Conservation (phyloP, 768 basidiomycete genomes). For the Vararia minispora region DNA sequence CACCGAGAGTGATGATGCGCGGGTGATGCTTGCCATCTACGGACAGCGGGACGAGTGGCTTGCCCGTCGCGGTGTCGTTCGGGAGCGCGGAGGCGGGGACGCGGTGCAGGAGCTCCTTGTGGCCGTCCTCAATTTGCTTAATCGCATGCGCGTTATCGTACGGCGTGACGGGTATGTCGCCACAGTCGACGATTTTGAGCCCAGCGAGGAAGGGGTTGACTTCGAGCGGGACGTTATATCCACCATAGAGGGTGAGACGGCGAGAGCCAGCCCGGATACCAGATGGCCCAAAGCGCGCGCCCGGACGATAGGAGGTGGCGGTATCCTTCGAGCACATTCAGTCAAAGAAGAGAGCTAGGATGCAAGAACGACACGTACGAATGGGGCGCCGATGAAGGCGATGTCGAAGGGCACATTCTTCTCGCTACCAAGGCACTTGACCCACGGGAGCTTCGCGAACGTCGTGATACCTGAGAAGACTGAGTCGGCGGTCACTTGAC, state of each 20-base stretch:
- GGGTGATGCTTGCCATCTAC: constrained; percentile 69
- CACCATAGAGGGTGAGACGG: constrained; percentile 62
- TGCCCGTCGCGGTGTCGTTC: constrained; percentile 49
- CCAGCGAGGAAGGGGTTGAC: constrained; percentile 65
- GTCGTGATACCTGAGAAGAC: constrained; percentile 76
- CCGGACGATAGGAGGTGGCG: constrained; percentile 68
- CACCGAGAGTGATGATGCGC: constrained; percentile 72
- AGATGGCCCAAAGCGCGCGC: constrained; percentile 78
- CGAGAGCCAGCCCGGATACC: constrained; percentile 76
- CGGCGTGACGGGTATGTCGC: constrained; percentile 68
- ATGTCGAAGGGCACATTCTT: constrained; percentile 56
- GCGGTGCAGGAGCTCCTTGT: constrained; percentile 59
- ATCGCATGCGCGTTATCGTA: constrained; percentile 70
- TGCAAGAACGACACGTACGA: constrained; percentile 45
- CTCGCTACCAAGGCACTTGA: constrained; percentile 62
- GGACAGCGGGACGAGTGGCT: constrained; percentile 45
- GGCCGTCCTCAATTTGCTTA: constrained; percentile 62
- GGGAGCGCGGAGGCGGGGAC: constrained; percentile 49
- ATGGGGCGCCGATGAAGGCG: constrained; percentile 72
- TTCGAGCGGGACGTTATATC: constrained; percentile 66
- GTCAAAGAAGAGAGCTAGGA: neutral
- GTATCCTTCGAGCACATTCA: constrained; percentile 37
- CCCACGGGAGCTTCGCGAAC: constrained; percentile 83
- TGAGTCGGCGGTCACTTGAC: constrained; percentile 60
- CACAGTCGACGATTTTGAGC: constrained; percentile 64